phyloP scores from a whole-genome alignment of 164 flowering plant genomes.

The Houttuynia cordata region DNA sequence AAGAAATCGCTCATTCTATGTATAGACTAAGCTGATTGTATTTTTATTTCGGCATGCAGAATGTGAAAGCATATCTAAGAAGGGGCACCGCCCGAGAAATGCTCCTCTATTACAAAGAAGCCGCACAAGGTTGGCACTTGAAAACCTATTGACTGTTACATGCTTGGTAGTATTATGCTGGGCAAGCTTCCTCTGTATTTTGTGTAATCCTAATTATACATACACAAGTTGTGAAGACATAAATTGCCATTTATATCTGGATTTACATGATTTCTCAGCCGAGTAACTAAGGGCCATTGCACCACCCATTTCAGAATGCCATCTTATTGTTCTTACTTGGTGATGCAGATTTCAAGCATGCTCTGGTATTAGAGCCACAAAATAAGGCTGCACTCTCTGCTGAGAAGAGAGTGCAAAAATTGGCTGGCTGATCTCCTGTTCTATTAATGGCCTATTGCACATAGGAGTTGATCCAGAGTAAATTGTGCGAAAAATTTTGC shows the following conservation, averaged over 20 bases:
- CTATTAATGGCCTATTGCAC: background rate
- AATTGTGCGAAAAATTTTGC: background rate
- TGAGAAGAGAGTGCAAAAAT: conserved; percentile 59
- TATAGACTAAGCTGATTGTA: too few species aligned
- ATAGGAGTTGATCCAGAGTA: background rate
- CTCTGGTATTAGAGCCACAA: conserved; percentile 87
- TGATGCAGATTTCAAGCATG: conserved; percentile 87
- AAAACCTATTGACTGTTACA: background rate
- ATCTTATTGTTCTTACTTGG: background rate
- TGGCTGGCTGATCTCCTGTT: conserved; percentile 25
- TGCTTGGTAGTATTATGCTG: too few species aligned
- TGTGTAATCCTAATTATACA: too few species aligned
- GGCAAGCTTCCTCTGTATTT: too few species aligned
- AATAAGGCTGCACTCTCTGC: conserved; percentile 70
- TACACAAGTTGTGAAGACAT: too few species aligned
- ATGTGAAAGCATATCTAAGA: conserved; percentile 91
- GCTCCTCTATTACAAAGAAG: conserved; percentile 61
- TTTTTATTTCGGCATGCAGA: conserved; percentile 44
- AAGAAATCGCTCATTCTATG: too few species aligned
- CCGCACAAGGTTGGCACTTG: conserved; percentile 55
- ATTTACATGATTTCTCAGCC: too few species aligned
- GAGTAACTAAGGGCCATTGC: too few species aligned
- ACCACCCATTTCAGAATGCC: background rate
- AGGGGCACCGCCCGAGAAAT: conserved; percentile 91
- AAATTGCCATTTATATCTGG: too few species aligned